A percentile compares a stretch with the other conserved stretches of the same genome.
phyloP scores from a whole-genome alignment of 2,329 filamentous ascomycete species.

The Pseudocercospora fuligena region DNA sequence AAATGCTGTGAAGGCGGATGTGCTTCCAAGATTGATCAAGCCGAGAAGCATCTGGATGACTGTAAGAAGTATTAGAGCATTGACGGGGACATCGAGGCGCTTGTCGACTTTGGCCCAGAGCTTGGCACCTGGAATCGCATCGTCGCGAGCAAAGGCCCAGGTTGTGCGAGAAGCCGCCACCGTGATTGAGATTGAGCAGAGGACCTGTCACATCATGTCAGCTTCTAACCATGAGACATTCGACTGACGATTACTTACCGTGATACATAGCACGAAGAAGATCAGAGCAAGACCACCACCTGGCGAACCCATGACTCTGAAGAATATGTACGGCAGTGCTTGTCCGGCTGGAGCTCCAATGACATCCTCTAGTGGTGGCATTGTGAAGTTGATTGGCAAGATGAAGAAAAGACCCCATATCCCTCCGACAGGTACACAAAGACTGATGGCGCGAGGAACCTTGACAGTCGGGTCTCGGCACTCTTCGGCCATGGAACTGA shows the following conservation, averaged over 20 bases:
- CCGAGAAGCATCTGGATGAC: constrained; percentile 55
- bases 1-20: constrained; percentile 56
- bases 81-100: constrained; percentile 47
- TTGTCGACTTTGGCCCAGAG: constrained; percentile 46
- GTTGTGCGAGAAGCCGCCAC: constrained; percentile 55
- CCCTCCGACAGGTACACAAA: constrained; percentile 59
- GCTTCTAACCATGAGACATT: not conserved
- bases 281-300: constrained; percentile 54
- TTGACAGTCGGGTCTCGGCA: constrained; percentile 58
- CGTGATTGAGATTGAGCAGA: constrained; percentile 60
- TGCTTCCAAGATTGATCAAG: constrained; percentile 55
- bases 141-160: constrained; percentile 52
- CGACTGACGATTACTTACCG: constrained; percentile 25
- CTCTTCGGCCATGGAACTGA: constrained; percentile 67
- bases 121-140: constrained; percentile 48
- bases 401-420: constrained; percentile 62
- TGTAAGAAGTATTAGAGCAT: constrained; percentile 50
- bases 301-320: constrained; percentile 54
- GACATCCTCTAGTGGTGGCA: constrained; percentile 54
- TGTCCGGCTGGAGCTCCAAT: constrained; percentile 53
- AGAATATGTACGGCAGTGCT: constrained; percentile 58
- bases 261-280: constrained; percentile 57
- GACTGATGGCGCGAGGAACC: constrained; percentile 58
- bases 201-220: constrained; percentile 38
- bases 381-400: constrained; percentile 58